phyloP scores from a whole-genome alignment of 805 yeast genomes.

The Ogataea minuta region DNA sequence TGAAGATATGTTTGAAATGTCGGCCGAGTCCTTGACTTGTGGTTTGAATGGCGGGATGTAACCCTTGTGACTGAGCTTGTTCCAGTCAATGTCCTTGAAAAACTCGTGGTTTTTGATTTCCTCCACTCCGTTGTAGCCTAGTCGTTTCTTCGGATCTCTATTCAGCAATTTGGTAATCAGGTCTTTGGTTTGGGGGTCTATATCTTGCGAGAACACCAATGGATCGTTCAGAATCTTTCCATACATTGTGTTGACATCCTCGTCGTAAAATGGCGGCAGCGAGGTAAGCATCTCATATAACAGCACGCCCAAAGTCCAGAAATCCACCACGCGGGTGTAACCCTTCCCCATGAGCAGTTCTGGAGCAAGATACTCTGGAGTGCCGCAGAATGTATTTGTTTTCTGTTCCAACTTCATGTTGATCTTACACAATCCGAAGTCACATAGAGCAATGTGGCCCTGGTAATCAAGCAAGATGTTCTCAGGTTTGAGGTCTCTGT shows the following conservation, averaged over 20 bases:
- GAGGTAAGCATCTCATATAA: constrained; percentile 96
- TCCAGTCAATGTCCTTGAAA: constrained; percentile 89
- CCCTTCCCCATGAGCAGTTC: constrained; percentile 90
- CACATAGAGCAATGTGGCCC: constrained; percentile 97
- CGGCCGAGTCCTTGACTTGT: constrained; percentile 77
- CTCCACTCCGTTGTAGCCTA: constrained; percentile 76
- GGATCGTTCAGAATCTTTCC: constrained; percentile 89
- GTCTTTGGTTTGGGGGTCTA: constrained; percentile 84
- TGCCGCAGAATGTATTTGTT: constrained; percentile 91
- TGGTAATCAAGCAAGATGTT: constrained; percentile 92
- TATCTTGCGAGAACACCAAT: constrained; percentile 80
- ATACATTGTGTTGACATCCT: constrained; percentile 90
- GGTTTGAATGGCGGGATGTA: constrained; percentile 97
- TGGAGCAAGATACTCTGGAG: constrained; percentile 97
- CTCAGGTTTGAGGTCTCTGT: constrained; percentile 95
- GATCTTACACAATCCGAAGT: constrained; percentile 93
- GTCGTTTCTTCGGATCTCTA: constrained; percentile 79
- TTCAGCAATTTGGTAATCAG: constrained; percentile 70
- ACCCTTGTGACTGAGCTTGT: constrained; percentile 73
- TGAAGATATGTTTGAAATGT: constrained; percentile 90
- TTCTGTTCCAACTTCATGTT: constrained; percentile 90
- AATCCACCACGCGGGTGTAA: constrained; percentile 92
- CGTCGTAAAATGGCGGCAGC: constrained; percentile 95
- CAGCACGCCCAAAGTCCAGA: constrained; percentile 97
- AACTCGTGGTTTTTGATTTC: constrained; percentile 84